Conservation (phyloP, 768 basidiomycete species). For the Podaxis sp. region DNA sequence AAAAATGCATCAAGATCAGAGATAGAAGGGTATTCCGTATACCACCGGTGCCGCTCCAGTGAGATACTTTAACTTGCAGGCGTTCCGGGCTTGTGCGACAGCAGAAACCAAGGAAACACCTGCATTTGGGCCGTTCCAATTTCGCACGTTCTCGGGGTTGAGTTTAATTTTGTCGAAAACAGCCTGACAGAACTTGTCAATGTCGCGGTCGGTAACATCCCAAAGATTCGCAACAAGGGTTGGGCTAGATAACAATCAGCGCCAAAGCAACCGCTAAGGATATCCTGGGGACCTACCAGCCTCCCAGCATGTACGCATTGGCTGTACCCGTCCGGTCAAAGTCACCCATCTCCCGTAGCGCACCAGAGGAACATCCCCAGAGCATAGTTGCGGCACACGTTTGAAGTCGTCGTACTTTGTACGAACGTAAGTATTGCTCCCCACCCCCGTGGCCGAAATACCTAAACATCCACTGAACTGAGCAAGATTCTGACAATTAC, state of each 20-base stretch:
- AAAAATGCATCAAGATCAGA: constrained; percentile 32
- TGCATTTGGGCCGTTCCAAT: not conserved
- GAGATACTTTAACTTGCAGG: constrained; percentile 88
- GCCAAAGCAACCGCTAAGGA: not conserved
- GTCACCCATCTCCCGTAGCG: constrained; percentile 87
- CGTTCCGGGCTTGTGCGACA: constrained; percentile 74
- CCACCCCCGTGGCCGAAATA: constrained; percentile 98
- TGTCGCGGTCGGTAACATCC: constrained; percentile 98
- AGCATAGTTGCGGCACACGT: constrained; percentile 95
- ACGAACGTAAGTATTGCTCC: constrained; percentile 90
- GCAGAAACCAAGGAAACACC: constrained; percentile 63
- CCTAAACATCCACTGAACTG: constrained; percentile 38
- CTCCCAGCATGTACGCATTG: constrained; percentile 94
- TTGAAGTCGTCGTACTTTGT: constrained; percentile 76
- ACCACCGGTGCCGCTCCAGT: constrained; percentile 95
- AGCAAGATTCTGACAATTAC: not conserved
- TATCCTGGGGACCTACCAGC: constrained; percentile 67
- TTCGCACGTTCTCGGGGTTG: constrained; percentile 18
- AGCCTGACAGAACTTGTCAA: constrained; percentile 86
- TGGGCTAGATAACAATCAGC: constrained; percentile 51
- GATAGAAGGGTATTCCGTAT: constrained; percentile 93
- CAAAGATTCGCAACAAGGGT: constrained; percentile 93
- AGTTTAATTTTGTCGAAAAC: constrained; percentile 78
- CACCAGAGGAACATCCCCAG: constrained; percentile 98
- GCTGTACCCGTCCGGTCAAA: constrained; percentile 93